These are phyloP conservation scores for Leccinum proliferum DNA, from an alignment of 1,284 basidiomycete species.

Conservation along the genomic window DNA sequence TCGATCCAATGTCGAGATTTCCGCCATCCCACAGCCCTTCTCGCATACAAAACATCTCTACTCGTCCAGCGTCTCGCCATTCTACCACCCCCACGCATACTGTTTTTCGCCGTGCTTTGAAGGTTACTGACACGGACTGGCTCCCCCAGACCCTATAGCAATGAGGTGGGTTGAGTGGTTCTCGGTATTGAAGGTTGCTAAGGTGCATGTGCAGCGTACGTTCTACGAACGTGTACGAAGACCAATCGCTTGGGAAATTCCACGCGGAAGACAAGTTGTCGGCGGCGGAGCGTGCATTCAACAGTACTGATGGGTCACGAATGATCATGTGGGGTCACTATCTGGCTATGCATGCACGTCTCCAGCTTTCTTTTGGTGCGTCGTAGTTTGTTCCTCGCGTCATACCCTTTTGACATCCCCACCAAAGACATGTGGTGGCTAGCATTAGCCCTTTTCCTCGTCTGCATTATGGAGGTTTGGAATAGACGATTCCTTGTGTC, in stretches of 20 bases:
- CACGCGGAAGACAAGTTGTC: conserved; percentile 42
- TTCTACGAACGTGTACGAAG: conserved; percentile 99
- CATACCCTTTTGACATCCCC: conserved; percentile 1
- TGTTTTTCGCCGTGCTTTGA: neutral
- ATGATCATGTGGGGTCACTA: conserved; percentile 73
- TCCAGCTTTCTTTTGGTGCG: conserved; percentile 84
- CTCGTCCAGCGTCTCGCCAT: too few relatives aligned
- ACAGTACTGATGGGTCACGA: conserved; percentile 38
- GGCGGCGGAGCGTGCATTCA: conserved; percentile 45
- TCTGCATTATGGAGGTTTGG: conserved; percentile 84
- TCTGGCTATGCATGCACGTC: conserved; percentile 73
- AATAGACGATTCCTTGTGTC: neutral
- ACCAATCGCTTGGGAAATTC: conserved; percentile 79
- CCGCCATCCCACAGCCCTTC: too few relatives aligned
- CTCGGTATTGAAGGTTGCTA: neutral
- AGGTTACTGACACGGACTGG: conserved; percentile 5
- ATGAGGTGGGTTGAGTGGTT: conserved; percentile 47
- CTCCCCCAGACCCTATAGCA: conserved; percentile 57
- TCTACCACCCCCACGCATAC: conserved; percentile 27
- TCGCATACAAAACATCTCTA: too few relatives aligned
- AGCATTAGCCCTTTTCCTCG: conserved; percentile 67
- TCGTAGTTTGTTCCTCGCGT: neutral
- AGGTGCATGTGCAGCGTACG: conserved; percentile 58
- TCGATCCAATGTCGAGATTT: too few relatives aligned
- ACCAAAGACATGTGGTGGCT: conserved; percentile 87